Base-by-base conservation (phyloP, 2,329 filamentous ascomycete genomes). In the Lachnellula arida region DNA sequence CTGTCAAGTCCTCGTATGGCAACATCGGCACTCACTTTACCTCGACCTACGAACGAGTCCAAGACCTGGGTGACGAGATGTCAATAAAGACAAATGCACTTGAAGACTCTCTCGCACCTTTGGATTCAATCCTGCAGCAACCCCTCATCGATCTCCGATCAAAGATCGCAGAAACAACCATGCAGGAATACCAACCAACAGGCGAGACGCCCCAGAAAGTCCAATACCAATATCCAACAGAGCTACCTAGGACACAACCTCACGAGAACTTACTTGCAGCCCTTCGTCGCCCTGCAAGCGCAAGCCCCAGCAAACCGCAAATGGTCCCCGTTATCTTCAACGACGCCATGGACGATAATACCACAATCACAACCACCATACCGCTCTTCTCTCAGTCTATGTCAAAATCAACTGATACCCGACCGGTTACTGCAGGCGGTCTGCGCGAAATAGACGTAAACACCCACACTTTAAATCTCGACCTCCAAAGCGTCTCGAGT, bases 131-230 rank as follows among this genome's bases (percentile, higher is more conserved):
- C 9, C 72, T 95, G 11, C 84, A 86, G 59, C 80, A 84, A 62
- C 88, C 91, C 7, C 81, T 97, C 5, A 74, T 78, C 25, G 79
- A 85, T 47, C 82, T 99, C 25, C 84, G 90, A 7, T 78, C 84
- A 17, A 80, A 84, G n/a, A 82, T 96, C 47, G 74, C 80, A 15
- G 75, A 73, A 47, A 84, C 86, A 1, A 72, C 77, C 4, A 78
- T 97, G 51, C 80, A 85, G 52, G 91, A 97, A 69, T 97, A 97
- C 71, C 77, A 83, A 39, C 82, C 89, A 0, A 97, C 94, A 0
- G 93, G 94, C 51, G 80, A 87, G 47, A 97, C 94, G 1, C 94
- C 94, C 0, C 84, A 88, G 67, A 94, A 92, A 73, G 76, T 79
- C 32, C 78, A 84, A 51, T 99, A 97, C 72, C 78, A 83, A n/a